Percentiles rank a stretch among this genome's conserved stretches.
phyloP scores from a whole-genome alignment of 257 asterid species.

The Ehretia macrophylla region DNA sequence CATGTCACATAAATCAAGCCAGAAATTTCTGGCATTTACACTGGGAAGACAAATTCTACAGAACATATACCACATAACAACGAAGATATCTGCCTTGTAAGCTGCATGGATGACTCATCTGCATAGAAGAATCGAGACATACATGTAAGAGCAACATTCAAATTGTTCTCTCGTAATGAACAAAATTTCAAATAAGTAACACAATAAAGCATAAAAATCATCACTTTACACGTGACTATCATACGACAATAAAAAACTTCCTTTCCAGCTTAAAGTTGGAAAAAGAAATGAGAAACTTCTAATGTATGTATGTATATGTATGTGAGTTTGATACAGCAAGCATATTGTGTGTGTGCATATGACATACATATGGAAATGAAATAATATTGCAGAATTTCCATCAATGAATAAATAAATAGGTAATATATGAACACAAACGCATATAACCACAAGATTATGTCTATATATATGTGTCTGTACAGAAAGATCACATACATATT shows the following conservation, averaged over 20 bases:
- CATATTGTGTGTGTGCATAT: too few relatives aligned
- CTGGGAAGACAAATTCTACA: not conserved
- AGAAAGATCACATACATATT: too few relatives aligned
- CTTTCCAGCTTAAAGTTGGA: too few relatives aligned
- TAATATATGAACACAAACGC: too few relatives aligned
- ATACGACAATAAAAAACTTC: not conserved
- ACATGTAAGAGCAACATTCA: conserved; percentile 2
- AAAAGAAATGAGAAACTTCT: too few relatives aligned
- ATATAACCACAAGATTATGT: too few relatives aligned
- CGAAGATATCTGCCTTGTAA: conserved; percentile 35
- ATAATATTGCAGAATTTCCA: too few relatives aligned
- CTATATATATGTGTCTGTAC: too few relatives aligned
- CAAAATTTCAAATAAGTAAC: not conserved
- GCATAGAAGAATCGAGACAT: not conserved
- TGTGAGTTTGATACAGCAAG: too few relatives aligned
- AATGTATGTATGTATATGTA: too few relatives aligned
- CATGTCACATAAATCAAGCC: conserved; percentile 5
- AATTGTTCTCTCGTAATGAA: not conserved
- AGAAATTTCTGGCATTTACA: not conserved
- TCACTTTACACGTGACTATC: not conserved
- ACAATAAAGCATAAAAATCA: conserved; percentile 3
- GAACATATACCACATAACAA: conserved; percentile 38
- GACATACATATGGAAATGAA: too few relatives aligned
- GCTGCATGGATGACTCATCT: conserved; percentile 44
- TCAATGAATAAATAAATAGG: too few relatives aligned